A percentile compares a stretch with the other conserved stretches of the same genome.
phyloP scores from a whole-genome alignment of 805 yeast genomes.

The Zygotorulaspora sp. region DNA sequence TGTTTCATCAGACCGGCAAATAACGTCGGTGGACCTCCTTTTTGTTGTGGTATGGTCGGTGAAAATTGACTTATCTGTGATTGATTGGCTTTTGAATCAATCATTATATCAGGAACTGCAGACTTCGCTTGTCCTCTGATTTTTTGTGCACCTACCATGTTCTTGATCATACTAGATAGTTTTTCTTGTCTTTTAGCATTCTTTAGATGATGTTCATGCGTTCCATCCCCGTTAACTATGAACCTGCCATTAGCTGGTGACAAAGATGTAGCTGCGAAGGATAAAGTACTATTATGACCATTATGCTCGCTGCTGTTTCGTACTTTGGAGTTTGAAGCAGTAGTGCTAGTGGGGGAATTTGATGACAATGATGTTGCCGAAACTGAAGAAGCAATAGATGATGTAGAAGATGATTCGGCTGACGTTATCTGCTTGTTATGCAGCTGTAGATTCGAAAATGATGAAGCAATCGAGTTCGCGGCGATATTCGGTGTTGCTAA shows the following conservation, averaged over 20 bases:
- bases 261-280: slow-evolving; percentile 4
- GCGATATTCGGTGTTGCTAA: slow-evolving; percentile 7
- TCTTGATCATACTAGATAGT: slow-evolving; percentile 67
- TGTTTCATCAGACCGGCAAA: slow-evolving; percentile 64
- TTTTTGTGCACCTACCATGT: slow-evolving; percentile 68
- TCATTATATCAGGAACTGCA: slow-evolving; percentile 65
- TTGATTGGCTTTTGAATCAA: slow-evolving; percentile 23
- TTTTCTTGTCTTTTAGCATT: slow-evolving; percentile 78
- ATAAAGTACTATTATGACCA: slow-evolving; percentile 5
- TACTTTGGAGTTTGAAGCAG: slow-evolving; percentile 10
- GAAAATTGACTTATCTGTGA: neutral
- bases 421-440: slow-evolving; percentile 9
- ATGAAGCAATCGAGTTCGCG: slow-evolving; percentile 15
- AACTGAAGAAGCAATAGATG: slow-evolving; percentile 16
- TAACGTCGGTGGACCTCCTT: slow-evolving; percentile 58
- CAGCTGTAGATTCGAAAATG: slow-evolving; percentile 7
- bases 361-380: slow-evolving; percentile 16
- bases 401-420: slow-evolving; percentile 14
- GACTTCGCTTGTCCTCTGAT: slow-evolving; percentile 65
- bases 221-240: slow-evolving; percentile 57
- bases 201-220: slow-evolving; percentile 74
- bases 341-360: slow-evolving; percentile 14
- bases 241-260: slow-evolving; percentile 38
- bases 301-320: slow-evolving; percentile 8
- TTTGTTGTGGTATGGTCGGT: slow-evolving; percentile 3